A percentile compares a stretch with the other conserved stretches of the same genome.
These are phyloP conservation scores for Fusarium nygamai DNA, from an alignment of 2,329 filamentous ascomycete species.

Conservation along the genomic window DNA sequence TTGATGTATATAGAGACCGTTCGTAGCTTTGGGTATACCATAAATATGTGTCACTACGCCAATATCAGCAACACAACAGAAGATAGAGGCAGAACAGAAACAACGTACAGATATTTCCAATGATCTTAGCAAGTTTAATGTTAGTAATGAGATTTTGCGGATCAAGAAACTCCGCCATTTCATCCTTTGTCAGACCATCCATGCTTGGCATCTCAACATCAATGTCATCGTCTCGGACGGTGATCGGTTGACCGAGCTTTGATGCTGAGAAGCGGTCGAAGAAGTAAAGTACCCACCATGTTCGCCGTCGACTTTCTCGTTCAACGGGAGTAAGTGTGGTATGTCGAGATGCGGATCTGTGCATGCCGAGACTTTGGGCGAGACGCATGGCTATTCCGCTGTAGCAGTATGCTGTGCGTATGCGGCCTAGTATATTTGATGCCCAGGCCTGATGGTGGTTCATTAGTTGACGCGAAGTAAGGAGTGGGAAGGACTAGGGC, in stretches of 20 bases:
- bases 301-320: slow-evolving; percentile 40
- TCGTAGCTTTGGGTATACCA: slow-evolving; percentile 43
- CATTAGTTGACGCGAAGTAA: fast-evolving
- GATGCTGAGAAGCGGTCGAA: slow-evolving; percentile 48
- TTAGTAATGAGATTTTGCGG: slow-evolving; percentile 43
- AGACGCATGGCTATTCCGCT: slow-evolving; percentile 51
- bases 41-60: slow-evolving; percentile 42
- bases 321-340: slow-evolving; percentile 37
- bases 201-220: slow-evolving; percentile 47
- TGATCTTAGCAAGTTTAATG: slow-evolving; percentile 45
- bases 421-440: slow-evolving; percentile 49
- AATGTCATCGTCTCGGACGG: slow-evolving; percentile 46
- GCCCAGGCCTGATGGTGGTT: slow-evolving; percentile 35
- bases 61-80: fast-evolving
- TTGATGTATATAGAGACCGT: slow-evolving; percentile 43
- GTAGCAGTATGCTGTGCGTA: slow-evolving; percentile 47
- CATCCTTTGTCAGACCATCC: slow-evolving; percentile 42
- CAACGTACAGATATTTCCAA: slow-evolving; percentile 41
- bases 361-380: slow-evolving; percentile 54
- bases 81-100: fast-evolving
- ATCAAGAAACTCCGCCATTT: slow-evolving; percentile 44
- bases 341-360: slow-evolving; percentile 45
- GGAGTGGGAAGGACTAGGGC: fast-evolving
- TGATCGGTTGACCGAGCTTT: slow-evolving; percentile 47
- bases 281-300: slow-evolving; percentile 50